Percentiles rank a stretch among this genome's conserved stretches.
Conservation (phyloP, 179 eudicot genomes). For the Monotropa hypopitys region DNA sequence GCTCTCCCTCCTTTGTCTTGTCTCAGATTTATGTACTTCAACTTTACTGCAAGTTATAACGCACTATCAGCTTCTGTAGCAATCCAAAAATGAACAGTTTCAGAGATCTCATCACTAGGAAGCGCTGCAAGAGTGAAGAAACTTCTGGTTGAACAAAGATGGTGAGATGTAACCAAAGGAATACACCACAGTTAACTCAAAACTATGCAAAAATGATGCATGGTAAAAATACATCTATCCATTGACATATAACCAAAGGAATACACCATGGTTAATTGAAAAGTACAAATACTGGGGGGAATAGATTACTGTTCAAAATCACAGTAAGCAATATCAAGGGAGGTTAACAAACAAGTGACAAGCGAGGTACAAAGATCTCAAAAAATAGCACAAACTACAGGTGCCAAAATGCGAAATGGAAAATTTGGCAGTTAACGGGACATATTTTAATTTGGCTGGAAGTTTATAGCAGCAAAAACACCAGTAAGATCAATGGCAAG, state of each 20-base stretch:
- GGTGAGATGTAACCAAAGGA: neutral
- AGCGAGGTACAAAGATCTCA: neutral
- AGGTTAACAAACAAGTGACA: neutral
- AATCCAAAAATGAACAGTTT: constrained; percentile 28
- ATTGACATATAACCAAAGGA: neutral
- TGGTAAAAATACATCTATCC: neutral
- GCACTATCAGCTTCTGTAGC: constrained; percentile 56
- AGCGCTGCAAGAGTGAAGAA: neutral
- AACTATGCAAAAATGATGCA: neutral
- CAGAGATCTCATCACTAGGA: constrained; percentile 15
- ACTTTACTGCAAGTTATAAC: constrained; percentile 69
- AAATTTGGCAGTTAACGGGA: neutral
- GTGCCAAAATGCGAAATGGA: neutral
- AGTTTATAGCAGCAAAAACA: neutral
- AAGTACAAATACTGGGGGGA: neutral
- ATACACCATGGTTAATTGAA: neutral
- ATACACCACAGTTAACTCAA: neutral
- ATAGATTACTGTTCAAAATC: neutral
- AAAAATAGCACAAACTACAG: neutral
- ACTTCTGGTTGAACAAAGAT: neutral
- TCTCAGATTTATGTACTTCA: constrained; percentile 42
- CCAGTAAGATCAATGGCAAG: neutral
- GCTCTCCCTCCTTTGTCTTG: constrained; percentile 51
- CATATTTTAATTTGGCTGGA: neutral
- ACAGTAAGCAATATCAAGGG: no score